Conservation (phyloP, 2,329 filamentous ascomycete genomes). For the Penicillium hordei region DNA sequence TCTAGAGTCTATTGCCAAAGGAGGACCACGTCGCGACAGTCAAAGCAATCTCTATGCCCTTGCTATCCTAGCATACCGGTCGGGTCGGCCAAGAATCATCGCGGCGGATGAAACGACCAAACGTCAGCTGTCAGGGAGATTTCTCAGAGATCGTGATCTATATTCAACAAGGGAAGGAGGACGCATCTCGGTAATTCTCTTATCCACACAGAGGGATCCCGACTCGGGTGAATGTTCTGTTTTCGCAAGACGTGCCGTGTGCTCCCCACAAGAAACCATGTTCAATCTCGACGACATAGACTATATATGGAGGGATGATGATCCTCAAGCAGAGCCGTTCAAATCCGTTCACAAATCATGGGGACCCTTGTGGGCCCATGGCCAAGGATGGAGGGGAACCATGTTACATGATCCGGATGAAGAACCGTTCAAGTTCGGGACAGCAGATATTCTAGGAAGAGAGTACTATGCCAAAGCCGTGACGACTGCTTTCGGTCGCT, state of each 20-base stretch:
- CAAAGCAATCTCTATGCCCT: neutral
- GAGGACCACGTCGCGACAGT: neutral
- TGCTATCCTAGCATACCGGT: neutral
- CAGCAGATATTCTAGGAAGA: neutral
- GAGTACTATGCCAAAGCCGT: neutral
- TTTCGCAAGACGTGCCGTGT: neutral
- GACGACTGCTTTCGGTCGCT: neutral
- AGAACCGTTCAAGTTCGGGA: neutral
- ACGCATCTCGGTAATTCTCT: neutral
- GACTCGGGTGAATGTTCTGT: neutral
- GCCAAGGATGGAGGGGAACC: neutral
- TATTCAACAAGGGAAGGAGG: neutral
- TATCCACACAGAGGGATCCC: neutral
- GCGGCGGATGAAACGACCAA: neutral
- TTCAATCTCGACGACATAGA: neutral
- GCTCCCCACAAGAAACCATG: neutral
- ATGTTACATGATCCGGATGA: neutral
- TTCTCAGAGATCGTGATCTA: neutral
- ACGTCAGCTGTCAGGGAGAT: neutral
- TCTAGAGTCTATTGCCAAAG: neutral
- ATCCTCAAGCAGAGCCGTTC: neutral
- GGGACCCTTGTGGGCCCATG: neutral
- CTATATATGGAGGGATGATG: neutral
- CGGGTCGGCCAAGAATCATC: neutral
- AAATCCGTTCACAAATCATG: neutral